Conservation (phyloP, 1,284 basidiomycete species). For the Chondrostereum purpureum region DNA sequence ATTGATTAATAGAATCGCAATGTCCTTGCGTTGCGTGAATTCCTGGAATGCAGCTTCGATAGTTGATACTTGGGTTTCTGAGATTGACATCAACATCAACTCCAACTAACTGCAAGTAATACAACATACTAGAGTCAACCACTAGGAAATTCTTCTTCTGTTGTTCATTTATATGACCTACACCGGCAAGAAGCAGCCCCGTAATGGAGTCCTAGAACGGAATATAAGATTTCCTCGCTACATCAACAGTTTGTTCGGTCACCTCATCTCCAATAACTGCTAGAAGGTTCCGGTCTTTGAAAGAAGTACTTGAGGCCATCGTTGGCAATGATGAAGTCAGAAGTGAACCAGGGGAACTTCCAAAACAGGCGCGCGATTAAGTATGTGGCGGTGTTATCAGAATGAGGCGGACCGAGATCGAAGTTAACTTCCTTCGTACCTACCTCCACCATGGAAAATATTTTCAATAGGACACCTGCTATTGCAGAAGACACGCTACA, state of each 20-base stretch:
- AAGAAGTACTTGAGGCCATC: slow-evolving; percentile 44
- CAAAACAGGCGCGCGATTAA: background rate
- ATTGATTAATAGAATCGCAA: slow-evolving; percentile 94
- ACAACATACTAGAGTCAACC: slow-evolving; percentile 78
- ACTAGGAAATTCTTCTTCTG: slow-evolving; percentile 96
- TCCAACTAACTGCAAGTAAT: slow-evolving; percentile 8
- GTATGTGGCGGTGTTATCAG: background rate
- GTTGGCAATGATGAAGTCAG: slow-evolving; percentile 8
- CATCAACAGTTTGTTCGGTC: slow-evolving; percentile 12
- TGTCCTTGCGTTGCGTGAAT: slow-evolving; percentile 87
- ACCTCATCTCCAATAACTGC: slow-evolving; percentile 97
- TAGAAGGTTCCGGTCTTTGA: slow-evolving; percentile 81
- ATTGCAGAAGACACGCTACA: slow-evolving; percentile 84
- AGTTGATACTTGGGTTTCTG: slow-evolving; percentile 84
- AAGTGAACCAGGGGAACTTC: no score
- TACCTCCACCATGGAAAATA: slow-evolving; percentile 30
- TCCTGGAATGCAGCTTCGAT: slow-evolving; percentile 91
- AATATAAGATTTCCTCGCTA: slow-evolving; percentile 2
- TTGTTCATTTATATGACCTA: slow-evolving; percentile 82
- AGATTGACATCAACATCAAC: slow-evolving; percentile 3
- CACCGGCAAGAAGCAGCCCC: slow-evolving; percentile 85
- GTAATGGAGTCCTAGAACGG: slow-evolving; percentile 83
- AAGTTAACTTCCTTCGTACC: no score
- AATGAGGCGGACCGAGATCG: no score
- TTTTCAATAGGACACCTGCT: slow-evolving; percentile 66